phyloP scores from a whole-genome alignment of 257 asterid species.

The Petunia axillaris region DNA sequence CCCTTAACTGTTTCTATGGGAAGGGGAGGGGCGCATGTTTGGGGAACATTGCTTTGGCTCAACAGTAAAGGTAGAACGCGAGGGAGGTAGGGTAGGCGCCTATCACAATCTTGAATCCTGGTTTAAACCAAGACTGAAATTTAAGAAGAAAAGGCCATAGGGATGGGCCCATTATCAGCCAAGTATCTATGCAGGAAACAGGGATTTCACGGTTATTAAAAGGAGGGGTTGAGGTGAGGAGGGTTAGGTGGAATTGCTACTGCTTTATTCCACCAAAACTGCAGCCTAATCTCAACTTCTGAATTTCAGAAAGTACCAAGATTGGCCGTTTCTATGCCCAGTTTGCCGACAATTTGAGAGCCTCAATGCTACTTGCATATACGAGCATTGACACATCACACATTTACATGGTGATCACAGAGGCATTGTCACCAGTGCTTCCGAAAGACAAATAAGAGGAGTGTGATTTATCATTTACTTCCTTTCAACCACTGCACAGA shows the following conservation, averaged over 20 bases:
- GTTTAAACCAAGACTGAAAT: background rate
- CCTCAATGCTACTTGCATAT: background rate
- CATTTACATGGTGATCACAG: background rate
- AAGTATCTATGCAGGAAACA: background rate
- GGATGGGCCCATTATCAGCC: background rate
- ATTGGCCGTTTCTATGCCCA: background rate
- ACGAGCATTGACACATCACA: background rate
- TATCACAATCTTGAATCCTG: background rate
- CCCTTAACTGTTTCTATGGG: background rate
- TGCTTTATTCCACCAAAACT: background rate
- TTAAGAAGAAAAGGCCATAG: background rate
- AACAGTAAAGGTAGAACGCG: background rate
- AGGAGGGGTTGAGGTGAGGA: background rate
- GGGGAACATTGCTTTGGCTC: background rate
- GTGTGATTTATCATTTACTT: slow-evolving; percentile 17
- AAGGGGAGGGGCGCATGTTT: too few species aligned
- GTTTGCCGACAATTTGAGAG: background rate
- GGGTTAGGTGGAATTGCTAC: background rate
- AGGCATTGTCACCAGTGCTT: background rate
- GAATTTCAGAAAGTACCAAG: background rate
- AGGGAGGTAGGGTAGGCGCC: background rate
- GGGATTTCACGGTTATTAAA: background rate
- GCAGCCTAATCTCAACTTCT: background rate
- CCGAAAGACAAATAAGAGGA: background rate
- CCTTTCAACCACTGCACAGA: background rate